phyloP scores from a whole-genome alignment of 2,329 filamentous ascomycete genomes.

The Niveomyces coronatus region DNA sequence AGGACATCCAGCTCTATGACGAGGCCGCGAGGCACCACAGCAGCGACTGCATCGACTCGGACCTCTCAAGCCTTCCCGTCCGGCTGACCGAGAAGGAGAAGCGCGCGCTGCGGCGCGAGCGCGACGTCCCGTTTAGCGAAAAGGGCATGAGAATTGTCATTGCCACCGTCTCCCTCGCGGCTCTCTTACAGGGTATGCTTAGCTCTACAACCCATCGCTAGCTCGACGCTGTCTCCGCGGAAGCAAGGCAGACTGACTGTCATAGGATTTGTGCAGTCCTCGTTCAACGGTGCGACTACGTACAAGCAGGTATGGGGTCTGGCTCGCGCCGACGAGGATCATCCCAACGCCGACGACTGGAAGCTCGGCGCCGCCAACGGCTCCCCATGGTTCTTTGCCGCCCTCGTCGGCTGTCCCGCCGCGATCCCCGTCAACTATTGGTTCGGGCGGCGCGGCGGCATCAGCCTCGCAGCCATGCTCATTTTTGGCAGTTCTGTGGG shows the following conservation, averaged over 20 bases:
- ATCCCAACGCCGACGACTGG: conserved; percentile 21
- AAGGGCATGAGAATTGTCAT: conserved; percentile 29
- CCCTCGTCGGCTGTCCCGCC: conserved; percentile 27
- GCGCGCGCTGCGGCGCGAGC: conserved; percentile 25
- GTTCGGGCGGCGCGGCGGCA: conserved; percentile 29
- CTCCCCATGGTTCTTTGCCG: conserved; percentile 29
- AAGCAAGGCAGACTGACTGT: neutral
- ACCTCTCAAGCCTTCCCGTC: conserved; percentile 20
- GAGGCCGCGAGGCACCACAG: too few relatives aligned
- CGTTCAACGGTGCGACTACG: conserved; percentile 30
- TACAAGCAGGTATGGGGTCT: conserved; percentile 18
- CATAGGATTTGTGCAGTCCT: conserved; percentile 32
- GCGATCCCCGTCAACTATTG: conserved; percentile 31
- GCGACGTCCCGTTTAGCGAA: conserved; percentile 29
- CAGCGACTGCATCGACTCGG: conserved; percentile 17
- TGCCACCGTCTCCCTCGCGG: conserved; percentile 32
- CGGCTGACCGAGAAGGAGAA: conserved; percentile 26
- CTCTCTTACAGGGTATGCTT: conserved; percentile 26
- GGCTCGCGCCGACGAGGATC: neutral
- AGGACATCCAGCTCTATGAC: conserved; percentile 29
- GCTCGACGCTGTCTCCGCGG: neutral
- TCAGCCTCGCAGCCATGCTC: conserved; percentile 27
- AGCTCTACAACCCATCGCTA: neutral
- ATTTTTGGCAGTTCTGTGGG: conserved; percentile 30
- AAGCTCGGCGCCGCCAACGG: conserved; percentile 29